Percentiles rank a stretch among this genome's conserved stretches.
These are phyloP conservation scores for Parathielavia appendiculata DNA, from an alignment of 495 filamentous ascomycete genomes.

Conservation along the genomic window DNA sequence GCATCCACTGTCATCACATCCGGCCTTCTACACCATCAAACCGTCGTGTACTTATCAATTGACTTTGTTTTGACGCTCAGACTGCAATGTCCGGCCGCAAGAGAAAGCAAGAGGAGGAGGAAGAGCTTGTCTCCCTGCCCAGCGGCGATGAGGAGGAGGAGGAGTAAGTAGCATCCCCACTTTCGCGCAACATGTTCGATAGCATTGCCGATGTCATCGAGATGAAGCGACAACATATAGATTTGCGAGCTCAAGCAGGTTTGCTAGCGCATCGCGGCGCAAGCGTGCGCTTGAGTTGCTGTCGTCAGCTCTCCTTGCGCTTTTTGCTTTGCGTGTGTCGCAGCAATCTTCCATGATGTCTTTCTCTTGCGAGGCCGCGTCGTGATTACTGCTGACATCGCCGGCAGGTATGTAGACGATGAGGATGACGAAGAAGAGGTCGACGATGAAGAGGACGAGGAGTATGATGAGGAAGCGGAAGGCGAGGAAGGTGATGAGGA, in stretches of 20 bases:
- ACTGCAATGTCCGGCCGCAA: constrained; percentile 42
- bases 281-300: constrained; percentile 1
- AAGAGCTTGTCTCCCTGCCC: constrained; percentile 50
- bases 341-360: not conserved
- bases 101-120: constrained; percentile 49
- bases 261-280: constrained; percentile 27
- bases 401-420: constrained; percentile 35
- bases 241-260: not conserved
- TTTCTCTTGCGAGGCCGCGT: not conserved
- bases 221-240: constrained; percentile 23
- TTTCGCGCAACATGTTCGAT: constrained; percentile 14
- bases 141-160: constrained; percentile 49
- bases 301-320: not conserved
- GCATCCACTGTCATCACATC: constrained; percentile 21
- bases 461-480: constrained; percentile 34
- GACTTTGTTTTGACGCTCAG: constrained; percentile 12
- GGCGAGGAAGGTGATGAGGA: constrained; percentile 32
- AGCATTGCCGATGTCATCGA: constrained; percentile 12
- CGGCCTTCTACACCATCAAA: constrained; percentile 19
- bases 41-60: constrained; percentile 24
- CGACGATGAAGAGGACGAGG: constrained; percentile 34
- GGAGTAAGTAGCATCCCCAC: constrained; percentile 39
- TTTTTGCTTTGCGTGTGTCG: not conserved
- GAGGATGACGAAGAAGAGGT: constrained; percentile 41
- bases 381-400: constrained; percentile 8